Evolutionary conservation across 192 early-diverging fungal species (phyloP).

Genomic region (Lunasporangiospora selenospora): DNA sequence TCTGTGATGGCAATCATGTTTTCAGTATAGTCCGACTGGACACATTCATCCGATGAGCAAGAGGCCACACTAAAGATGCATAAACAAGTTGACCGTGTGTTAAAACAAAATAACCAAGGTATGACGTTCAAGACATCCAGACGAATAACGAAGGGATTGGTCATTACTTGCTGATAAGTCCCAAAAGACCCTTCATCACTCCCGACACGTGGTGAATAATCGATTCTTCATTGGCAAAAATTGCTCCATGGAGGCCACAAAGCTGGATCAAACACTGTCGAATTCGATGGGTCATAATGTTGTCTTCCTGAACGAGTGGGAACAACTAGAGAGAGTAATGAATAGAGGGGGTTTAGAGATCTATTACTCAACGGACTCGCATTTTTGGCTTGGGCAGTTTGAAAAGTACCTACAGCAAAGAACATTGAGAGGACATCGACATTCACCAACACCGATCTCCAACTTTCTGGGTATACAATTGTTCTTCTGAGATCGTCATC

Average conservation of each 20-base stretch:
- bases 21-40: conserved; percentile 41
- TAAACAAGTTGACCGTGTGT: neutral
- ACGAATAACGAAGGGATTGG: neutral
- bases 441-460: conserved; percentile 60
- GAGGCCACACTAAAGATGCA: conserved; percentile 23
- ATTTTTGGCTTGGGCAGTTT: neutral
- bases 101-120: neutral
- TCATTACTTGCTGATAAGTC: conserved; percentile 62
- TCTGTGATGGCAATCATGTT: conserved; percentile 48
- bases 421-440: conserved; percentile 68
- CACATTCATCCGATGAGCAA: conserved; percentile 43
- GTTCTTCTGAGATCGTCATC: conserved; percentile 29
- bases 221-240: conserved; percentile 55
- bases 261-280: conserved; percentile 70
- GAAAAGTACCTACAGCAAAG: conserved; percentile 56
- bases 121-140: neutral
- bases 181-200: conserved; percentile 60
- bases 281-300: conserved; percentile 54
- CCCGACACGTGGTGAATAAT: conserved; percentile 59
- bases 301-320: conserved; percentile 52
- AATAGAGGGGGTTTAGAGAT: neutral
- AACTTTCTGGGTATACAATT: conserved; percentile 52
- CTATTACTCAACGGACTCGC: neutral
- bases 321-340: conserved; percentile 46
- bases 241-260: conserved; percentile 62